Percentiles rank a stretch among this genome's conserved stretches.
Conservation (phyloP, 1,284 basidiomycete species). For the Thecaphora thlaspeos region DNA sequence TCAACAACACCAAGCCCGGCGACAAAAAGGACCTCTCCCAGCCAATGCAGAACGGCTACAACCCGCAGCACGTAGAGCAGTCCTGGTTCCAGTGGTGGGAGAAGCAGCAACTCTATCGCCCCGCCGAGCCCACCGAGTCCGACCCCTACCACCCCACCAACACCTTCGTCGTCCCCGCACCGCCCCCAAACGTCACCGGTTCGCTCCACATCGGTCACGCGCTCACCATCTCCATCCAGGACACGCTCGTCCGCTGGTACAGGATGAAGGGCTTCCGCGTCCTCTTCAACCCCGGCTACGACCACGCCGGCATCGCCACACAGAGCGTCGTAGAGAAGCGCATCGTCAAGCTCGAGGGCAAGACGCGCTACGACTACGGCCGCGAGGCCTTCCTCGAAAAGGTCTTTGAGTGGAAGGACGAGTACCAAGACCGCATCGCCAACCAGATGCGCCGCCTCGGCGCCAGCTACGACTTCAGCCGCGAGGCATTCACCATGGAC, state of each 20-base stretch:
- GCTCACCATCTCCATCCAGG: conserved; percentile 88
- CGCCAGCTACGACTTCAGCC: conserved; percentile 89
- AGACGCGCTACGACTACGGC: conserved; percentile 89
- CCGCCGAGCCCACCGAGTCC: conserved; percentile 59
- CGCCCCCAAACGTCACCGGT: conserved; percentile 98
- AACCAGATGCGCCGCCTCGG: conserved; percentile 86
- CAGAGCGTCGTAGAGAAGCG: conserved; percentile 97
- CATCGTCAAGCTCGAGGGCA: conserved; percentile 76
- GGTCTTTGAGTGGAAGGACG: conserved; percentile 96
- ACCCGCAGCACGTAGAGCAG: conserved; percentile 90
- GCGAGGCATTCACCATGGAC: conserved; percentile 94
- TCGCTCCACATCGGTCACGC: conserved; percentile 95
- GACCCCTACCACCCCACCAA: conserved; percentile 53
- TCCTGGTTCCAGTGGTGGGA: conserved; percentile 99
- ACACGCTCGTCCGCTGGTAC: conserved; percentile 62
- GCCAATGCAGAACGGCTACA: conserved; percentile 87
- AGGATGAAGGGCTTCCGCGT: conserved; percentile 88
- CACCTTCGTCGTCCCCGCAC: conserved; percentile 82
- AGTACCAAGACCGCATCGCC: conserved; percentile 88
- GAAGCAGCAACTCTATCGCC: conserved; percentile 83
- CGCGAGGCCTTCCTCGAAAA: conserved; percentile 87
- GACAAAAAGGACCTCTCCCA: conserved; percentile 68
- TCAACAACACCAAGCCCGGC: conserved; percentile 49
- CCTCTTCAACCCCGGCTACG: conserved; percentile 90
- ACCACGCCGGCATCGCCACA: conserved; percentile 97